Evolutionary conservation across 306 rosid species (phyloP).

Genomic region (Argentina anserina): DNA sequence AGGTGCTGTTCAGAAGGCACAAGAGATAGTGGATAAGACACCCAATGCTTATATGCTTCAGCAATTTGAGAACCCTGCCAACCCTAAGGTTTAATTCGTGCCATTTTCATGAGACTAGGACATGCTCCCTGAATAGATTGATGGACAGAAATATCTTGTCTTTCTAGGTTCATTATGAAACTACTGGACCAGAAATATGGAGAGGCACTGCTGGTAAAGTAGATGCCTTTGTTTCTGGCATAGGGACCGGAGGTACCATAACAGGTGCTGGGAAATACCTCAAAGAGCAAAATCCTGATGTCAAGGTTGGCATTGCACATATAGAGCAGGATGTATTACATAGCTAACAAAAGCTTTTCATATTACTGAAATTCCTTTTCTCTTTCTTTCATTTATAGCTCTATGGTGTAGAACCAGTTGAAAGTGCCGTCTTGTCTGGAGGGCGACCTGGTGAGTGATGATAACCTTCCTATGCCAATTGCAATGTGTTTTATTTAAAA

Average conservation of each 20-base stretch:
- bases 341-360: neutral
- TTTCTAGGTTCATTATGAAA: constrained; percentile 75
- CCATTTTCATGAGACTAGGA: constrained; percentile 1
- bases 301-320: constrained; percentile 53
- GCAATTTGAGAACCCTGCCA: constrained; percentile 89
- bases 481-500: neutral
- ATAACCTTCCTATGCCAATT: neutral
- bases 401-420: constrained; percentile 82
- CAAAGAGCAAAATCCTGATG: constrained; percentile 74
- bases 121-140: constrained; percentile 18
- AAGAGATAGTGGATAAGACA: constrained; percentile 67
- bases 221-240: constrained; percentile 88
- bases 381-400: constrained; percentile 34
- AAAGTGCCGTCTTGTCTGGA: constrained; percentile 83
- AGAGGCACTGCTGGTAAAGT: constrained; percentile 61
- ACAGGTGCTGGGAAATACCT: constrained; percentile 86
- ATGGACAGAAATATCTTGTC: neutral
- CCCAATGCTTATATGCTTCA: constrained; percentile 79
- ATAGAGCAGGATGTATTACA: neutral
- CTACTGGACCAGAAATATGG: constrained; percentile 98
- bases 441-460: constrained; percentile 79
- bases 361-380: constrained; percentile 3
- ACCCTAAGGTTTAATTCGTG: constrained; percentile 59
- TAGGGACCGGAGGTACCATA: constrained; percentile 91
- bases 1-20: constrained; percentile 84